Evolutionary conservation across 1,284 basidiomycete genomes (phyloP).

Genomic region (Ganoderma resinaceum): DNA sequence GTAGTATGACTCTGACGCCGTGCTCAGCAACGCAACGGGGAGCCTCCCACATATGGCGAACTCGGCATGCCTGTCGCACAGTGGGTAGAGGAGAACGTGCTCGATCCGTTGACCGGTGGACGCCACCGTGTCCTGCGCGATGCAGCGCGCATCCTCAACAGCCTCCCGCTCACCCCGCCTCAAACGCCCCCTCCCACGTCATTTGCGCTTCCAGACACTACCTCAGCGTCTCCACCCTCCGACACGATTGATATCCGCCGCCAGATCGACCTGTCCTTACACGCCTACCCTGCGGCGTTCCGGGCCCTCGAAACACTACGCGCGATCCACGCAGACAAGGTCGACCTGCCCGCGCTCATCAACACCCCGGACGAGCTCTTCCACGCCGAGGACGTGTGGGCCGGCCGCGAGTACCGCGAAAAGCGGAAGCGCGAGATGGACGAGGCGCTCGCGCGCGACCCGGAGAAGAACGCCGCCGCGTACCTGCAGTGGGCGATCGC

Average conservation of each 20-base stretch:
- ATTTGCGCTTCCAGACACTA: constrained; percentile 34
- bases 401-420: constrained; percentile 47
- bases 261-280: constrained; percentile 52
- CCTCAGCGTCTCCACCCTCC: neutral
- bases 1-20: neutral
- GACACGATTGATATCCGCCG: constrained; percentile 14
- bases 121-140: constrained; percentile 49
- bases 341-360: constrained; percentile 75
- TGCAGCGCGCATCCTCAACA: constrained; percentile 35
- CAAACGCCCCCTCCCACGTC: constrained; percentile 11
- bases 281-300: constrained; percentile 50
- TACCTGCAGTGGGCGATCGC: constrained; percentile 42
- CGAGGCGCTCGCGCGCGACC: constrained; percentile 36
- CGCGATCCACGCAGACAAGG: constrained; percentile 52
- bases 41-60: constrained; percentile 25
- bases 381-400: constrained; percentile 68
- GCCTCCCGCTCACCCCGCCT: constrained; percentile 21
- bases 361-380: constrained; percentile 67
- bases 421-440: constrained; percentile 37
- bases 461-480: constrained; percentile 42
- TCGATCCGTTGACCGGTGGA: constrained; percentile 69
- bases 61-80: constrained; percentile 57
- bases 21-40: constrained; percentile 22
- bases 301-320: constrained; percentile 50
- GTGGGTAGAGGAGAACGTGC: constrained; percentile 64